Conservation (phyloP, 306 rosid genomes). For the Neltuma alba region DNA sequence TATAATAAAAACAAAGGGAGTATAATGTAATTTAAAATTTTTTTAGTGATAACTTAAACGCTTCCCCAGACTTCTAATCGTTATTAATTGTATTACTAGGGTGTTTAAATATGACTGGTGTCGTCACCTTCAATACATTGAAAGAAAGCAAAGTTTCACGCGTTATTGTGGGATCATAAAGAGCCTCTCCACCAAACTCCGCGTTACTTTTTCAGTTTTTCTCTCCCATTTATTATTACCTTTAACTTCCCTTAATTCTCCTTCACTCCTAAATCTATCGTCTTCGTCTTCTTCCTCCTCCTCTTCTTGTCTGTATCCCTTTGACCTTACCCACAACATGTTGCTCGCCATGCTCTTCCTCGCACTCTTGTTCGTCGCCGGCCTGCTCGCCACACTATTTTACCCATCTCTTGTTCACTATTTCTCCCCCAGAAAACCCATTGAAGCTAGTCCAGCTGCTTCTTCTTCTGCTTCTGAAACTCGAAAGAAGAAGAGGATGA, state of each 20-base stretch:
- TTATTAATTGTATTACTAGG: too few relatives aligned
- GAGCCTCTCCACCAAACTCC: background rate
- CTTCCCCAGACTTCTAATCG: too few relatives aligned
- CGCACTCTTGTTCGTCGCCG: slow-evolving; percentile 64
- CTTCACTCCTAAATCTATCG: background rate
- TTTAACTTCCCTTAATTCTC: background rate
- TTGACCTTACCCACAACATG: slow-evolving; percentile 40
- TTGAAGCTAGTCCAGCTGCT: background rate
- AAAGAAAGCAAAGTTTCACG: slow-evolving; percentile 4
- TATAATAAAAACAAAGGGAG: too few relatives aligned
- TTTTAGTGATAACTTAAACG: too few relatives aligned
- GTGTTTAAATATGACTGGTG: background rate
- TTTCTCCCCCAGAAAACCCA: slow-evolving; percentile 12
- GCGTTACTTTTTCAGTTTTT: background rate
- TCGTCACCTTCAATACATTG: background rate
- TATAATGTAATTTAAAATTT: too few relatives aligned
- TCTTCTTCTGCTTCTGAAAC: background rate
- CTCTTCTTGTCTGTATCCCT: slow-evolving; percentile 37
- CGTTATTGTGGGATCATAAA: background rate
- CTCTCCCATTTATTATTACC: background rate
- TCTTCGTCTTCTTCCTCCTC: slow-evolving; percentile 36
- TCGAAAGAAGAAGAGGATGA: background rate
- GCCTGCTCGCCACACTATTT: slow-evolving; percentile 52
- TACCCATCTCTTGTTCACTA: slow-evolving; percentile 41
- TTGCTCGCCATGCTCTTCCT: slow-evolving; percentile 48